Conservation (phyloP, 164 flowering plant genomes). For the Euptelea pleiosperma region DNA sequence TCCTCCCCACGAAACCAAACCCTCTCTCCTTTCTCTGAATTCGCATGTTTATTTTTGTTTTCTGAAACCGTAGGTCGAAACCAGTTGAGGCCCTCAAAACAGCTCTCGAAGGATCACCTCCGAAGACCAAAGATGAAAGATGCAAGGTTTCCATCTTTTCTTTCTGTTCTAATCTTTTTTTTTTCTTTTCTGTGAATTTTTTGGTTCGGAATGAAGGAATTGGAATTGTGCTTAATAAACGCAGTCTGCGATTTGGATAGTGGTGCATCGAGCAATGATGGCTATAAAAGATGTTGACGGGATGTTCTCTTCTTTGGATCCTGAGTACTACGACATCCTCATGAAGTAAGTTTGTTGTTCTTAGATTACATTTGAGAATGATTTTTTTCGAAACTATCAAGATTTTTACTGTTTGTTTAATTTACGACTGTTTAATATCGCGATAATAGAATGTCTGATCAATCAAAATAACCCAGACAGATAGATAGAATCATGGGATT, state of each 20-base stretch:
- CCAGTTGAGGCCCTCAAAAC: constrained; percentile 95
- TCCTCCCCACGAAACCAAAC: too few species aligned
- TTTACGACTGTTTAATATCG: too few species aligned
- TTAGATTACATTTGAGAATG: too few species aligned
- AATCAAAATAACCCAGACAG: too few species aligned
- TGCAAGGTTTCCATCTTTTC: constrained; percentile 66
- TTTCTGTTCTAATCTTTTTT: background rate
- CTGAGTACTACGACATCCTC: constrained; percentile 91
- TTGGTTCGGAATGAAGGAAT: background rate
- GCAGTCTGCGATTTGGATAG: constrained; percentile 97
- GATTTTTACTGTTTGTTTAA: too few species aligned
- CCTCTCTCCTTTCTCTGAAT: background rate
- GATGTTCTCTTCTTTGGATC: constrained; percentile 76
- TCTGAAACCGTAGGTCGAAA: constrained; percentile 55
- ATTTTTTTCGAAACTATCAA: too few species aligned
- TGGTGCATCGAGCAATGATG: constrained; percentile 91
- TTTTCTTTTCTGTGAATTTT: too few species aligned
- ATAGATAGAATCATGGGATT: too few species aligned
- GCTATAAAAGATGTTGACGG: constrained; percentile 86
- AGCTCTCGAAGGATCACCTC: constrained; percentile 90
- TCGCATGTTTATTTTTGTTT: background rate
- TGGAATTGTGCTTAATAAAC: constrained; percentile 5
- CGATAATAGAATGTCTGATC: too few species aligned
- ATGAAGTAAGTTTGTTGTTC: constrained; percentile 99
- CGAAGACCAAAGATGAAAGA: constrained; percentile 76